Evolutionary conservation across 352 stramenopile genomes (phyloP), one percentile per base, ranked within the genome.

Genomic region (Globisporangium polare): DNA sequence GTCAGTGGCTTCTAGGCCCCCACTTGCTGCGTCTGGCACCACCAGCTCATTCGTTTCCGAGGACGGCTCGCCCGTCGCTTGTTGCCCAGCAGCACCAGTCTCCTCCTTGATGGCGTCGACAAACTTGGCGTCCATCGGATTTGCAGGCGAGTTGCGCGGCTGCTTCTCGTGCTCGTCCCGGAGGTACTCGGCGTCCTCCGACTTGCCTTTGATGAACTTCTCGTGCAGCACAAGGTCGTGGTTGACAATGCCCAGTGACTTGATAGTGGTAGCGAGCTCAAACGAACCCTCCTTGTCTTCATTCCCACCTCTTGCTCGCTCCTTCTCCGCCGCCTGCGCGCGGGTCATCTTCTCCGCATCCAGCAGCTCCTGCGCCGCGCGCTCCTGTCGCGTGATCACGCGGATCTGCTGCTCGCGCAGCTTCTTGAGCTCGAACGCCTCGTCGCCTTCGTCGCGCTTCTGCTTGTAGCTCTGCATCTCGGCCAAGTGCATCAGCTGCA

Each of bases 231-330:
- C 58, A 22, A 91, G 62, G 47, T 92, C 81, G 37, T 90, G 80
- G 62, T 92, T 92, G 1, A 83, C 79, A 35, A 94, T 90, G 1
- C 86, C 70, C 3, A 94, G 70, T 17, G 85, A 86, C 8, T 74
- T 60, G 24, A 77, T 57, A 0, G 53, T 66, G 22, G 76, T 85
- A 10, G 75, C 74, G 2, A 85, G 73, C 37, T 88, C 77, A 0
- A 75, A 61, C 6, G 56, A 65, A 4, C 51, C 43, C 4, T 64
- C 50, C 1, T 24, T 26, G 15, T 17, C 50, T n/a, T 10, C 35
- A 27, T 68, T 65, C 2, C 60, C 56, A 20, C 45, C 53, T 12
- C 64, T 55, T 6, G 52, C 54, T 9, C 52, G 22, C 4, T 69
- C 62, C 0, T 61, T 63, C 22, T 59, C 60, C 0, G 68, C 70